A percentile compares a stretch with the other conserved stretches of the same genome.
These are phyloP conservation scores for Cyberlindnera saturnus DNA, from an alignment of 805 yeast species.

Conservation along the genomic window DNA sequence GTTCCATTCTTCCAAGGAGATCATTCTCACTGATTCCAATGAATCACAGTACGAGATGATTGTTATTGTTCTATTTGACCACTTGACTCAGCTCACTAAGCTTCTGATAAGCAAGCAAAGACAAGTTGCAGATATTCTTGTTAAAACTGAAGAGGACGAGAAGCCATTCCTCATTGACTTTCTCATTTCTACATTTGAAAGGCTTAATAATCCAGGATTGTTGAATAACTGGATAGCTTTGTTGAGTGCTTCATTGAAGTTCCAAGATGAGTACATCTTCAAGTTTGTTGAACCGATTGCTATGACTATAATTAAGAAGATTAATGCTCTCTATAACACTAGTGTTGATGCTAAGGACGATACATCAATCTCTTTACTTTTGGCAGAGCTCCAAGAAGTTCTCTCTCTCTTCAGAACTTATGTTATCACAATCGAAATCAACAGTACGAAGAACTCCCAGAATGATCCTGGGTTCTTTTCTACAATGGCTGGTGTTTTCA, in stretches of 20 bases:
- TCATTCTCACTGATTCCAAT: constrained; percentile 8
- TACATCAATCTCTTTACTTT: constrained; percentile 37
- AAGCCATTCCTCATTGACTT: constrained; percentile 19
- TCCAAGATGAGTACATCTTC: constrained; percentile 22
- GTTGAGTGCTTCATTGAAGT: constrained; percentile 15
- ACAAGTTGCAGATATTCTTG: constrained; percentile 12
- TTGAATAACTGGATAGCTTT: constrained; percentile 18
- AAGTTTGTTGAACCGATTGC: constrained; percentile 20
- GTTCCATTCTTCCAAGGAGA: constrained; percentile 30
- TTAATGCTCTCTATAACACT: constrained; percentile 13
- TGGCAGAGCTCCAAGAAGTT: constrained; percentile 62
- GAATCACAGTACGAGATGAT: constrained; percentile 14
- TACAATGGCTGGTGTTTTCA: constrained; percentile 75
- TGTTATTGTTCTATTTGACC: constrained; percentile 19
- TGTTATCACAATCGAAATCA: constrained; percentile 47
- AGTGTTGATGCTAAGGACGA: constrained; percentile 30
- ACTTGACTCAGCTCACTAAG: constrained; percentile 18
- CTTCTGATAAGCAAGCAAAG: constrained; percentile 12
- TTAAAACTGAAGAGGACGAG: constrained; percentile 9
- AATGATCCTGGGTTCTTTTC: constrained; percentile 45
- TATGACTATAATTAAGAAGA: constrained; percentile 16
- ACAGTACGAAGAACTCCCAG: constrained; percentile 24
- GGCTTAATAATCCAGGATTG: constrained; percentile 17
- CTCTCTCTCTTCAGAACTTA: constrained; percentile 34
- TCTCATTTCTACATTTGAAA: constrained; percentile 17